Conservation (phyloP, 2,329 filamentous ascomycete genomes). For the Phaeosphaeria sp. region DNA sequence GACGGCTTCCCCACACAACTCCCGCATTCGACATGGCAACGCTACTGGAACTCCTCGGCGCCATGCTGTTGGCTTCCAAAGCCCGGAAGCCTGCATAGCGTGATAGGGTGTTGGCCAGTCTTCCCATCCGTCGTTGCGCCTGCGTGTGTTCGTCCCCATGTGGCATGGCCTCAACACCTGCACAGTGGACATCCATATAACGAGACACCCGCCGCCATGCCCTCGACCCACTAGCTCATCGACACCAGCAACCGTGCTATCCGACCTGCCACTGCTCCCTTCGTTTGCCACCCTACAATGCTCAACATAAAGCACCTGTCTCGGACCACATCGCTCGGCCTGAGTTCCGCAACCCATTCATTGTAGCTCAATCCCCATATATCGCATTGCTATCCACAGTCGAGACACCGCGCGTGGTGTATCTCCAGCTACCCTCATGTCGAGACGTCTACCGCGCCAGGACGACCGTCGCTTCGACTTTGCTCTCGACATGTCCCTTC, state of each 20-base stretch:
- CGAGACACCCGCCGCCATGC: neutral
- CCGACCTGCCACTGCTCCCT: neutral
- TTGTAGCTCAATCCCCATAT: neutral
- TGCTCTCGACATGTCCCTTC: neutral
- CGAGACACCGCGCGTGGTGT: neutral
- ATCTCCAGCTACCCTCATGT: neutral
- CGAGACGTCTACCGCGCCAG: neutral
- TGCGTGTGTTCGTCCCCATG: neutral
- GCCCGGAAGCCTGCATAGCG: neutral
- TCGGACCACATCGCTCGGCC: neutral
- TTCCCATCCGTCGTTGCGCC: neutral
- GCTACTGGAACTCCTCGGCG: neutral
- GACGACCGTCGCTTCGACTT: conserved; percentile 2
- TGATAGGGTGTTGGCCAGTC: neutral
- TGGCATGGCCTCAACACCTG: neutral
- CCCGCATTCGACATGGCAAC: neutral
- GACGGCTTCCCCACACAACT: neutral
- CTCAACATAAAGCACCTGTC: neutral
- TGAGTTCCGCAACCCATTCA: neutral
- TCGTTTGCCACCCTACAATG: neutral
- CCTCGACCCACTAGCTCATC: neutral
- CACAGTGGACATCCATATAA: neutral
- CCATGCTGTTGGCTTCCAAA: neutral
- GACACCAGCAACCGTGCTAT: neutral
- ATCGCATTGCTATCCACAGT: neutral